phyloP scores from a whole-genome alignment of 345 rosid genomes.

The Excoecaria agallocha region DNA sequence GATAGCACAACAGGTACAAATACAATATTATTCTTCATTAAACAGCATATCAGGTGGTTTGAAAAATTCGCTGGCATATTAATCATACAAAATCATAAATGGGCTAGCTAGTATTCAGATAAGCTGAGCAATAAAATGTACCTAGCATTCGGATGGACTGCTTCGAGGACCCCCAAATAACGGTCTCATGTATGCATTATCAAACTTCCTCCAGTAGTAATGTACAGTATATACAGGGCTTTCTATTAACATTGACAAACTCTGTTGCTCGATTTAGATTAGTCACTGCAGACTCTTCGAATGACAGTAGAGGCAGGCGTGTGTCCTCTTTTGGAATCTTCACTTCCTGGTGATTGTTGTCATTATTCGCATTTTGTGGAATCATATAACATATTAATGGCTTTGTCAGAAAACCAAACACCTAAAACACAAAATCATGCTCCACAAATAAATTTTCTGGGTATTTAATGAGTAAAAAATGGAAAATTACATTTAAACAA shows the following conservation, averaged over 20 bases:
- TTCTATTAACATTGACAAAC: slow-evolving; percentile 67
- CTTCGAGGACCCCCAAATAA: slow-evolving; percentile 66
- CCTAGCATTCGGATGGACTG: slow-evolving; percentile 44
- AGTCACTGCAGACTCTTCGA: slow-evolving; percentile 62
- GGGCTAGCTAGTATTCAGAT: neutral
- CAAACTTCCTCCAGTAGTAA: slow-evolving; percentile 83
- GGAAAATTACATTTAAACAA: slow-evolving; percentile 2
- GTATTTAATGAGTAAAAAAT: neutral
- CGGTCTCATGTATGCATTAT: slow-evolving; percentile 84
- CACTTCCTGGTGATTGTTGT: slow-evolving; percentile 23
- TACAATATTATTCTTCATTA: too few relatives aligned
- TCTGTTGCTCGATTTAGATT: slow-evolving; percentile 69
- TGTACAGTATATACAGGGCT: slow-evolving; percentile 79
- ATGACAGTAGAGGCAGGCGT: slow-evolving; percentile 61
- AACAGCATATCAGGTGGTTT: too few relatives aligned
- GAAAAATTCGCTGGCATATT: neutral
- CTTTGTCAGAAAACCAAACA: slow-evolving; percentile 81
- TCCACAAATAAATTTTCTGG: neutral
- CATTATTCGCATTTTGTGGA: slow-evolving; percentile 32
- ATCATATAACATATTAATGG: slow-evolving; percentile 58
- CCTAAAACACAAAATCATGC: slow-evolving; percentile 42
- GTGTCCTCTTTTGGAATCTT: slow-evolving; percentile 52
- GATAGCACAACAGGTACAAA: too few relatives aligned
- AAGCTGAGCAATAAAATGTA: neutral
- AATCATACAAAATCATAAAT: neutral